Percentiles rank a stretch among this genome's conserved stretches.
These are phyloP conservation scores for Lactarius vividus DNA, from an alignment of 768 basidiomycete species.

Conservation along the genomic window DNA sequence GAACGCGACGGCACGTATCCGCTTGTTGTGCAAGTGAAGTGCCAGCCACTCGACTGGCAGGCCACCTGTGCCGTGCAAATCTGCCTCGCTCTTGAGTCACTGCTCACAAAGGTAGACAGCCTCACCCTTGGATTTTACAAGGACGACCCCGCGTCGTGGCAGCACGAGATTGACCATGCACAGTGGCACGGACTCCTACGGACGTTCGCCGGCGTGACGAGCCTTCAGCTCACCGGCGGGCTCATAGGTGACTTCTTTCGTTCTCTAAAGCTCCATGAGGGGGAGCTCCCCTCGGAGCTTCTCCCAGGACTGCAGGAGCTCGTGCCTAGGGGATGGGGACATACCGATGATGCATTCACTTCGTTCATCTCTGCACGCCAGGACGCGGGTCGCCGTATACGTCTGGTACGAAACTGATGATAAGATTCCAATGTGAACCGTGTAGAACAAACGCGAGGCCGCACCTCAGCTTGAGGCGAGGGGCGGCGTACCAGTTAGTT, in stretches of 20 bases:
- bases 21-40: background rate
- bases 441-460: background rate
- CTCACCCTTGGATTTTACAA: constrained; percentile 9
- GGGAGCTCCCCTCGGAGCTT: background rate
- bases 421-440: background rate
- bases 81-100: background rate
- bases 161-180: background rate
- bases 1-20: background rate
- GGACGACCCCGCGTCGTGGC: background rate
- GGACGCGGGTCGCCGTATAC: background rate
- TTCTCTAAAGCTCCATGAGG: background rate
- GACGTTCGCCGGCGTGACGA: constrained; percentile 2
- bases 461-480: background rate
- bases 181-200: constrained; percentile 1
- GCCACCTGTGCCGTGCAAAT: background rate
- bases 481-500: background rate
- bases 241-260: constrained; percentile 6
- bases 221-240: constrained; percentile 1
- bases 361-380: background rate
- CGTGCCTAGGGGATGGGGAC: constrained; percentile 6
- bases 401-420: background rate
- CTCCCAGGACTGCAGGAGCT: background rate
- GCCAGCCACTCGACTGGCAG: constrained; percentile 1
- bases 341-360: background rate
- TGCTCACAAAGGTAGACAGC: background rate